A percentile compares a stretch with the other conserved stretches of the same genome.
Conservation (phyloP, 352 stramenopile species). For the Phytophthora parvispora region DNA sequence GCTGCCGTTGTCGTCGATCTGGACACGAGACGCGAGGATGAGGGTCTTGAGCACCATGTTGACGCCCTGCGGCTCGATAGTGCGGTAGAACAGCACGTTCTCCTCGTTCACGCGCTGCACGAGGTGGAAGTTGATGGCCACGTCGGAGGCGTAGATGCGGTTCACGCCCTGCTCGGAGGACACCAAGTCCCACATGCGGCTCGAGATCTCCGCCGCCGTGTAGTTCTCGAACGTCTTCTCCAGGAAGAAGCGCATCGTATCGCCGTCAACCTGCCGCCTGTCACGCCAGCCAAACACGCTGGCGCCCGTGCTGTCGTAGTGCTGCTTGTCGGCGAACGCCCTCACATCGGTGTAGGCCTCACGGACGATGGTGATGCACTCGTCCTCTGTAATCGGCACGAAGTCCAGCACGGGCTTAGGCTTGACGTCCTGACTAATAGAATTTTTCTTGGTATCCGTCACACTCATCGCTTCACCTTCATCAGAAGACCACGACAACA, state of each 20-base stretch:
- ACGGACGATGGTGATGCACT: slow-evolving; percentile 56
- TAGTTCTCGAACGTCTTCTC: slow-evolving; percentile 68
- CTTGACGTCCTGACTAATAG: slow-evolving; percentile 11
- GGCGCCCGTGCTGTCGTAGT: slow-evolving; percentile 57
- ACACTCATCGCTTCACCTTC: background rate
- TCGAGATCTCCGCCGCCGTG: slow-evolving; percentile 49
- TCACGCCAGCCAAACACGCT: slow-evolving; percentile 78
- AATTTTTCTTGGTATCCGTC: background rate
- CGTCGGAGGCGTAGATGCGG: slow-evolving; percentile 68
- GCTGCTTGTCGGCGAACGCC: slow-evolving; percentile 46
- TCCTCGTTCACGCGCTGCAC: slow-evolving; percentile 64
- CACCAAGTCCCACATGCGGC: slow-evolving; percentile 66
- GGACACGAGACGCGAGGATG: slow-evolving; percentile 61
- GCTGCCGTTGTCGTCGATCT: slow-evolving; percentile 55
- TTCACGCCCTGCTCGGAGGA: slow-evolving; percentile 65
- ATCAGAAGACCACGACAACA: slow-evolving; percentile 4
- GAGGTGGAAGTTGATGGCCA: slow-evolving; percentile 60
- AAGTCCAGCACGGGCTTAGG: slow-evolving; percentile 27
- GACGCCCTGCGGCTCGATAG: slow-evolving; percentile 56
- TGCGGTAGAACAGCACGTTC: slow-evolving; percentile 77
- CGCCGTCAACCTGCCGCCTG: slow-evolving; percentile 52
- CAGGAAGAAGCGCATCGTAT: slow-evolving; percentile 69
- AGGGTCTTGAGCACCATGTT: slow-evolving; percentile 62
- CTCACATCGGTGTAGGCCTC: slow-evolving; percentile 59
- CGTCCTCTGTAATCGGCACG: slow-evolving; percentile 45